A percentile compares a stretch with the other conserved stretches of the same genome.
Evolutionary conservation across 2,329 filamentous ascomycete species (phyloP).

Genomic region (Neofusicoccum laricinum): DNA sequence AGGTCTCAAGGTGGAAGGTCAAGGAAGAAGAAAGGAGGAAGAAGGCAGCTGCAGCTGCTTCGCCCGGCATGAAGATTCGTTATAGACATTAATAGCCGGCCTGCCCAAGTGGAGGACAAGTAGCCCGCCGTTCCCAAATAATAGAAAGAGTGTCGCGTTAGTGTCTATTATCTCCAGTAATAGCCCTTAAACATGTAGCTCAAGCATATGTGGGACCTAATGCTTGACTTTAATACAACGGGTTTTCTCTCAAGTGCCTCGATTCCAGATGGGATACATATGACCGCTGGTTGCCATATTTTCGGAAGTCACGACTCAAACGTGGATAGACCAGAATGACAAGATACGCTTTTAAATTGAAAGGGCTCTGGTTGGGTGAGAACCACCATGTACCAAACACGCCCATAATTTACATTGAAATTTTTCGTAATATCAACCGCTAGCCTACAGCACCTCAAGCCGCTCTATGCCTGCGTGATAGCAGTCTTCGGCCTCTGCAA

Average conservation of each 20-base stretch:
- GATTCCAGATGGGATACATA: too few species aligned
- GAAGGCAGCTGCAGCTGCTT: neutral
- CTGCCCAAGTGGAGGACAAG: neutral
- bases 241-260: too few species aligned
- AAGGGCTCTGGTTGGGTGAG: neutral
- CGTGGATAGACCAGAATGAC: too few species aligned
- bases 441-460: constrained; percentile 39
- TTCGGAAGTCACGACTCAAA: too few species aligned
- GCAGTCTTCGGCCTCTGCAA: constrained; percentile 7
- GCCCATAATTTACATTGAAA: constrained; percentile 17
- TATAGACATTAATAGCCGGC: neutral
- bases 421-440: neutral
- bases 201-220: too few species aligned
- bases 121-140: too few species aligned
- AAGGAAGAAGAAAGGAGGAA: constrained; percentile 9
- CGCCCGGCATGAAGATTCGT: neutral
- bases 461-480: constrained; percentile 41
- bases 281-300: too few species aligned
- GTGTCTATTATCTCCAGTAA: too few species aligned
- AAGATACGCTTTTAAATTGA: too few species aligned
- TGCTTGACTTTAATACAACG: too few species aligned
- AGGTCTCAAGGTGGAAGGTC: constrained; percentile 8
- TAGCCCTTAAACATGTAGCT: too few species aligned
- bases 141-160: too few species aligned
- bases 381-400: neutral